Conservation (phyloP, 257 asterid genomes). For the Solanum peruvianum region DNA sequence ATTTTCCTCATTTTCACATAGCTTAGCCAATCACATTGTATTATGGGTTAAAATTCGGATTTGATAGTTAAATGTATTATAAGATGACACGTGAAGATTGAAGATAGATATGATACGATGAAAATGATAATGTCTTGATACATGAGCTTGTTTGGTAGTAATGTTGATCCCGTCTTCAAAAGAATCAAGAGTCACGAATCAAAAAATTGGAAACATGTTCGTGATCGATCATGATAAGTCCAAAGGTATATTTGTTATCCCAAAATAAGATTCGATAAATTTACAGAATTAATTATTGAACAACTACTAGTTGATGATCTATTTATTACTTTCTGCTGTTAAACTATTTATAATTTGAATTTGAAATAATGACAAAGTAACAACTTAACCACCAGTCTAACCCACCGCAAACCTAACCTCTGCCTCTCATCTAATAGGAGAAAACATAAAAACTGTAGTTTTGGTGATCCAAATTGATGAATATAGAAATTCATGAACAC, state of each 20-base stretch:
- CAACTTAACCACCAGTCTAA: not conserved
- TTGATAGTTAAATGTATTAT: not conserved
- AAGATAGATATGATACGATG: not conserved
- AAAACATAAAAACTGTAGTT: not conserved
- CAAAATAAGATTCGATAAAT: not conserved
- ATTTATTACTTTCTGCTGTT: not conserved
- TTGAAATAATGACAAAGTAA: not conserved
- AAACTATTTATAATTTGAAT: not conserved
- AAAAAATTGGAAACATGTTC: fast-evolving
- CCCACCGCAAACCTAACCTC: not conserved
- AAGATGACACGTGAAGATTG: not conserved
- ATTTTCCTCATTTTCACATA: not conserved
- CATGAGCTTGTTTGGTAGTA: not conserved
- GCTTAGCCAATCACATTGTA: not conserved
- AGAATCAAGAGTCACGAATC: too few relatives aligned
- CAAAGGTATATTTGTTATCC: too few relatives aligned
- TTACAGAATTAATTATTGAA: not conserved
- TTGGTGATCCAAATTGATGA: not conserved
- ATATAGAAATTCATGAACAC: not conserved
- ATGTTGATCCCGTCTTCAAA: too few relatives aligned
- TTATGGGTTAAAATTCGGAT: not conserved
- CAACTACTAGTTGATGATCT: not conserved
- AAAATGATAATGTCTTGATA: too few relatives aligned
- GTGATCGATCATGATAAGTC: not conserved
- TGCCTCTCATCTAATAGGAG: not conserved